These are phyloP conservation scores for Chrysanthemum makinoi DNA, from an alignment of 129 eudicot species.

Conservation along the genomic window DNA sequence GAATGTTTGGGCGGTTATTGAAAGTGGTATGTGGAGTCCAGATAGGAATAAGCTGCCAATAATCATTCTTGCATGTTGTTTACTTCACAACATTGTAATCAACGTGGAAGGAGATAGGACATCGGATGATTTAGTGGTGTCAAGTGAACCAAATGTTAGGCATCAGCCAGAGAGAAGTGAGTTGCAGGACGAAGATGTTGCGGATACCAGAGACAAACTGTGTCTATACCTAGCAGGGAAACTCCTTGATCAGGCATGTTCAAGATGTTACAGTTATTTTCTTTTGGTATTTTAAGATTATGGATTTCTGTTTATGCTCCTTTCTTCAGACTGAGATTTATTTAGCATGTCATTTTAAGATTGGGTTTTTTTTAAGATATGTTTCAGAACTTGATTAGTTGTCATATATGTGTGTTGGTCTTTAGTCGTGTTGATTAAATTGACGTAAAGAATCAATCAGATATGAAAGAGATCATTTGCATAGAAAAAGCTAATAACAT, in stretches of 20 bases:
- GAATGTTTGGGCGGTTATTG: conserved; percentile 55
- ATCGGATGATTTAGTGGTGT: conserved; percentile 25
- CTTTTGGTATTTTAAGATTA: not conserved
- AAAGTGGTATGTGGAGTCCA: conserved; percentile 61
- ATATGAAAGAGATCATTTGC: not conserved
- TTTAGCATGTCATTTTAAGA: no score
- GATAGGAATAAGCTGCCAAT: conserved; percentile 53
- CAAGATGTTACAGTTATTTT: no score
- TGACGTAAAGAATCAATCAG: no score
- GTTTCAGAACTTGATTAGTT: no score
- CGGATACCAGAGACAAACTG: conserved; percentile 46
- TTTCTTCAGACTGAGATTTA: no score
- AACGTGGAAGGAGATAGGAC: conserved; percentile 33
- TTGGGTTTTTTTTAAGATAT: no score
- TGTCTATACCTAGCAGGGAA: conserved; percentile 42
- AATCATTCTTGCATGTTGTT: conserved; percentile 55
- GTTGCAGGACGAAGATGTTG: conserved; percentile 21
- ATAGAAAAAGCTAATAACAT: no score
- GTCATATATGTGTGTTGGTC: no score
- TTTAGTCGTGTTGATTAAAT: no score
- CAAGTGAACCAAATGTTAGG: no score
- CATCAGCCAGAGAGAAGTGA: no score
- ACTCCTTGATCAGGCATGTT: conserved; percentile 1
- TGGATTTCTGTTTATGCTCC: not conserved
- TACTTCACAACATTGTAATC: conserved; percentile 56